Evolutionary conservation across 148 eudicot species (phyloP).

Genomic region (Fagopyrum homotropicum): DNA sequence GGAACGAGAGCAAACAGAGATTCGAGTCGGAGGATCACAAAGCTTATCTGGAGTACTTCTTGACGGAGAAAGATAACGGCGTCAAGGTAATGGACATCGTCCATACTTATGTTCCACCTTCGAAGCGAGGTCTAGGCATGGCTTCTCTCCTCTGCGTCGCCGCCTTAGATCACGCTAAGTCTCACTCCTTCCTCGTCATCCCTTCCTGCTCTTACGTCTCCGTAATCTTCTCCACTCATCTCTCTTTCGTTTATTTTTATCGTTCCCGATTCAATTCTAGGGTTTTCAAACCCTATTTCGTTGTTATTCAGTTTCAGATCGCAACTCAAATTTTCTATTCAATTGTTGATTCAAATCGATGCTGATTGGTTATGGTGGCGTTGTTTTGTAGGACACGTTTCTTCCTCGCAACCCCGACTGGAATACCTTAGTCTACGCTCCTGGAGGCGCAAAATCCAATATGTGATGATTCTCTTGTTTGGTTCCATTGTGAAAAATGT

Average conservation of each 20-base stretch:
- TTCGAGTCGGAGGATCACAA: conserved; percentile 62
- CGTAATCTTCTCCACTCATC: conserved; percentile 24
- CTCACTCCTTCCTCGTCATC: conserved; percentile 42
- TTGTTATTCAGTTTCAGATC: not conserved
- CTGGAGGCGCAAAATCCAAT: conserved; percentile 14
- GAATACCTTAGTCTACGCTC: not conserved
- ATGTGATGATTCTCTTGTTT: not conserved
- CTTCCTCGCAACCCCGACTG: conserved; percentile 9
- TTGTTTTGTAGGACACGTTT: not conserved
- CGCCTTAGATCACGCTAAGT: conserved; percentile 63
- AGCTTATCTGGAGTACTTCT: conserved; percentile 49
- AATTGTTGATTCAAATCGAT: not conserved
- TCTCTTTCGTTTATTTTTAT: not conserved
- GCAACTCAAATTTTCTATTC: too few relatives aligned
- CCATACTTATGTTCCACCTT: conserved; percentile 71
- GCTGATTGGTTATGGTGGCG: not conserved
- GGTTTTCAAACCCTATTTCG: not conserved
- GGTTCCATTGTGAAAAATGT: not conserved
- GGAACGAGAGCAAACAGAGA: conserved; percentile 36
- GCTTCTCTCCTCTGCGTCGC: conserved; percentile 65
- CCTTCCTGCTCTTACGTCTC: conserved; percentile 83
- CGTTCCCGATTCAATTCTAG: not conserved
- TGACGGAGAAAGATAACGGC: conserved; percentile 19
- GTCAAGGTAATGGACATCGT: conserved; percentile 55
- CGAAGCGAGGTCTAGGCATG: conserved; percentile 61